Base-by-base conservation (phyloP, 805 yeast genomes). In the Lipomyces orientalis region DNA sequence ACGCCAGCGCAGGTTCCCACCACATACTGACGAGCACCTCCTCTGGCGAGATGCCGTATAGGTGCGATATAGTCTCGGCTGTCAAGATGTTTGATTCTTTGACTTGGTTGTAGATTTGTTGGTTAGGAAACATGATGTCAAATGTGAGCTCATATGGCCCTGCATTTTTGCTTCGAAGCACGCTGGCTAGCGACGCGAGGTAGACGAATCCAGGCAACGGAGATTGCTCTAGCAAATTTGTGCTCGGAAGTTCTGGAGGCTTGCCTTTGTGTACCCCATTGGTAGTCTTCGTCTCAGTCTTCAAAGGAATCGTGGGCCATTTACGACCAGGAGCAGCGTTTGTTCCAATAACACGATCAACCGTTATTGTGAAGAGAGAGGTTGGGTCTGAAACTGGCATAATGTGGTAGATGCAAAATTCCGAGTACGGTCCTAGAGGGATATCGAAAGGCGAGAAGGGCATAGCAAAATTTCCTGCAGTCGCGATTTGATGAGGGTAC, bases 91-190 rank as follows among this genome's bases (percentile, higher is more conserved):
- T 25, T 25, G 29, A 25, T 25, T 25, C 29, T 25, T 55, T 55
- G 19, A 55, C 58, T 29, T 12, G 7, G 8, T 55, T 22, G 39
- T 31, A 55, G 16, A 33, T 8, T 16, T 33, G n/a, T 6, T 31
- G 22, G 39, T 29, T 19, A 9, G 12, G 22, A 39, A 55, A 55
- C 58, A 55, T 55, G 8, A 55, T 39, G 33, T 55, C 58, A 9
- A 55, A 16, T 19, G 58, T 62, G 35, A 62, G 61, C 31, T 62
- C 65, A 31, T 33, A 62, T 14, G 65, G 65, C 6, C 65, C 65
- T 7, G 65, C 61, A 25, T 62, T 62, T 37, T 62, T 62, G 46
- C 43, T 25, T 9, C 65, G 61, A 16, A 62, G 12, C 33, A 62
- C 60, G 34, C n/a, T 22, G 10, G 64, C 64, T 6, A 61, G 33